phyloP scores from a whole-genome alignment of 2,329 filamentous ascomycete species.

The Ambrosiella beaveri region DNA sequence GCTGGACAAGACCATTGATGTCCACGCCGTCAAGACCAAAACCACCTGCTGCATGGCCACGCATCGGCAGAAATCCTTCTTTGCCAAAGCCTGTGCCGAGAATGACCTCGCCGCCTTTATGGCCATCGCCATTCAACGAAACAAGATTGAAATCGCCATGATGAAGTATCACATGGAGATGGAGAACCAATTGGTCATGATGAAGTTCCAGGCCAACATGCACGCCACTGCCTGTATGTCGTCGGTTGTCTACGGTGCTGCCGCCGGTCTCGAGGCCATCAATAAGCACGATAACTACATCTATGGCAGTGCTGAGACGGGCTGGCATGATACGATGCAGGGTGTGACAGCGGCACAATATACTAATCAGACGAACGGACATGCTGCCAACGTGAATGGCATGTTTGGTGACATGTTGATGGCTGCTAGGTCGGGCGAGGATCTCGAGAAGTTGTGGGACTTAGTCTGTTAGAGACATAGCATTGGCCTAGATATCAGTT shows the following conservation, averaged over 20 bases:
- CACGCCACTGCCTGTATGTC: slow-evolving; percentile 16
- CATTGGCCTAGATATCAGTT: neutral
- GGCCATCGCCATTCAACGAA: slow-evolving; percentile 17
- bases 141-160: slow-evolving; percentile 19
- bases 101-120: slow-evolving; percentile 18
- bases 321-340: slow-evolving; percentile 22
- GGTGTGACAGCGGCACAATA: slow-evolving; percentile 21
- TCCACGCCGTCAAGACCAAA: slow-evolving; percentile 15
- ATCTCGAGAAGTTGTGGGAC: slow-evolving; percentile 18
- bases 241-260: slow-evolving; percentile 21
- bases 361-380: slow-evolving; percentile 20
- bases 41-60: slow-evolving; percentile 24
- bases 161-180: slow-evolving; percentile 19
- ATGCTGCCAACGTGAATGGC: slow-evolving; percentile 17
- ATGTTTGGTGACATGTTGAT: slow-evolving; percentile 9
- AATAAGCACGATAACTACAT: slow-evolving; percentile 18
- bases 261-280: slow-evolving; percentile 18
- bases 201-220: slow-evolving; percentile 19
- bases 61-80: slow-evolving; percentile 23
- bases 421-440: slow-evolving; percentile 13
- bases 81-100: slow-evolving; percentile 17
- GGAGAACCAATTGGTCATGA: slow-evolving; percentile 19
- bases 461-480: slow-evolving; percentile 19
- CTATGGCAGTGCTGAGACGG: slow-evolving; percentile 21
- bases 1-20: slow-evolving; percentile 16